Evolutionary conservation across 2,329 filamentous ascomycete genomes (phyloP).

Genomic region (Alternaria arbusti): DNA sequence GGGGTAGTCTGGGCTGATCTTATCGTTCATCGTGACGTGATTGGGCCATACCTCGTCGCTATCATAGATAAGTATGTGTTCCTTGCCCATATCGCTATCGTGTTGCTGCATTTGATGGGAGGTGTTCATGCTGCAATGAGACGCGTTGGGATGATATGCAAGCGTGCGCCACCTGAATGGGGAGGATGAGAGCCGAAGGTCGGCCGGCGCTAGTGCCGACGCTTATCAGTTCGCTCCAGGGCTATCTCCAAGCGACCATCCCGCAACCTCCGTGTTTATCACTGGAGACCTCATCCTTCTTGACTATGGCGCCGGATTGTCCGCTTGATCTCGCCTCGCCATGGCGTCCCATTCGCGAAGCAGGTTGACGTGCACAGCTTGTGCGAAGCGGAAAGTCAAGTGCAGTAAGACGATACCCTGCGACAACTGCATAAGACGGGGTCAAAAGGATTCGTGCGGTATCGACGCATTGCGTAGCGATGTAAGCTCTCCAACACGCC

Average conservation of each 20-base stretch:
- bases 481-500: neutral
- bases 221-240: neutral
- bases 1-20: neutral
- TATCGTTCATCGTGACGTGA: neutral
- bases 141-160: neutral
- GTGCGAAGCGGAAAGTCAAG: slow-evolving; percentile 41
- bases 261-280: neutral
- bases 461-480: neutral
- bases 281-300: neutral
- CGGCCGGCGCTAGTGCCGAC: slow-evolving; percentile 1
- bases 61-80: neutral
- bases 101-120: neutral
- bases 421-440: slow-evolving; percentile 47
- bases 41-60: neutral
- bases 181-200: neutral
- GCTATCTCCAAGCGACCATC: neutral
- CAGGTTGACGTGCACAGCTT: slow-evolving; percentile 33
- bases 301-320: neutral
- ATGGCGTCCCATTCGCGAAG: slow-evolving; percentile 1
- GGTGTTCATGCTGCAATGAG: neutral
- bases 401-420: slow-evolving; percentile 52
- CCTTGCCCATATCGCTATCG: neutral
- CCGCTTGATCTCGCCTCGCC: neutral
- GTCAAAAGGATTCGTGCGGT: slow-evolving; percentile 9
- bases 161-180: neutral